phyloP scores from a whole-genome alignment of 805 yeast genomes.

The Schizosaccharomyces octosporus region DNA sequence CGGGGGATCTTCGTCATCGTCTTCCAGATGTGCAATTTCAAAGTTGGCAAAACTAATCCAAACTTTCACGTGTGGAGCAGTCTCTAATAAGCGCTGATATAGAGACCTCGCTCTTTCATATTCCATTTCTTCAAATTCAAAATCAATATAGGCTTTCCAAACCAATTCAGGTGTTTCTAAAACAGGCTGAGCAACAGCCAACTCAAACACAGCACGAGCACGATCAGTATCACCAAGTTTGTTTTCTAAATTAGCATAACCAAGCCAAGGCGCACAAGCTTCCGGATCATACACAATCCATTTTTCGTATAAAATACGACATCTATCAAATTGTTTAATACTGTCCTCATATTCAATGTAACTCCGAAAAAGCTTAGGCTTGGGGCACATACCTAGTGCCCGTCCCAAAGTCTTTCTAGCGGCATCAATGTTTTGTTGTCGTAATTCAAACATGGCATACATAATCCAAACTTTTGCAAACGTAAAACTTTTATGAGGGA shows the following conservation, averaged over 20 bases:
- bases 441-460: conserved; percentile 46
- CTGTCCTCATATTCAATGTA: conserved; percentile 46
- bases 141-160: conserved; percentile 26
- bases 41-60: conserved; percentile 52
- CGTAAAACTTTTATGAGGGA: conserved; percentile 38
- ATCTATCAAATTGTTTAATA: conserved; percentile 60
- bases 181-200: conserved; percentile 20
- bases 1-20: conserved; percentile 23
- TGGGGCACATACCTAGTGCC: conserved; percentile 44
- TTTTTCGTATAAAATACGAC: conserved; percentile 45
- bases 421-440: conserved; percentile 24
- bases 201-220: conserved; percentile 33
- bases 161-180: conserved; percentile 12
- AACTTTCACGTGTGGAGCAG: conserved; percentile 15
- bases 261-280: conserved; percentile 26
- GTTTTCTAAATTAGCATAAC: conserved; percentile 45
- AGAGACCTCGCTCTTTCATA: conserved; percentile 31
- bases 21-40: conserved; percentile 27
- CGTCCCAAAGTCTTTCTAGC: conserved; percentile 53
- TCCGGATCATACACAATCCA: conserved; percentile 27
- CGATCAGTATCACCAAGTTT: conserved; percentile 44
- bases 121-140: conserved; percentile 34
- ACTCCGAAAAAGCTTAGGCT: conserved; percentile 28
- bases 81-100: conserved; percentile 19
- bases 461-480: conserved; percentile 54